These are phyloP conservation scores for Podospora appendiculata DNA, from an alignment of 495 filamentous ascomycete species.

Conservation along the genomic window DNA sequence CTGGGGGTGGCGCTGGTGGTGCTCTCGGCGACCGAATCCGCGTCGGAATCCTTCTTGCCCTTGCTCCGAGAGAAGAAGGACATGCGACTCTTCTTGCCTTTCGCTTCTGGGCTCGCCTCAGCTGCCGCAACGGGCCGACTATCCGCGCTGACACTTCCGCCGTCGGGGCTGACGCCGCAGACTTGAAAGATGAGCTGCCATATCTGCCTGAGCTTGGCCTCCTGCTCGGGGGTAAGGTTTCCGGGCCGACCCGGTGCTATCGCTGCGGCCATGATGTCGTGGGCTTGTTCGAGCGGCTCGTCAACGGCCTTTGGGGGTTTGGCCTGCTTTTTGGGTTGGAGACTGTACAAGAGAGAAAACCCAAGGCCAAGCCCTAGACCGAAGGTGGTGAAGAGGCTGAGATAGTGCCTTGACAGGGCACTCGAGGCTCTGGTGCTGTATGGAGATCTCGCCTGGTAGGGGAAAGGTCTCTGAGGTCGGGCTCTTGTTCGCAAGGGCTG, in stretches of 20 bases:
- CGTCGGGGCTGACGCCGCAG: constrained; percentile 55
- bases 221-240: constrained; percentile 81
- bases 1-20: not conserved
- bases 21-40: constrained; percentile 14
- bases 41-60: constrained; percentile 49
- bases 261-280: constrained; percentile 31
- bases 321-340: not conserved
- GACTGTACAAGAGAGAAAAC: not conserved
- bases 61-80: constrained; percentile 53
- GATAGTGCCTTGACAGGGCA: constrained; percentile 1
- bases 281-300: not conserved
- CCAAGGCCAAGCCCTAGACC: constrained; percentile 11
- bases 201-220: constrained; percentile 79
- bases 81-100: constrained; percentile 65
- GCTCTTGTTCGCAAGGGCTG: not conserved
- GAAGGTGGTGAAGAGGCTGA: constrained; percentile 9
- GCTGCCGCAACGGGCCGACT: constrained; percentile 2
- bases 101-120: constrained; percentile 13
- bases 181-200: constrained; percentile 74
- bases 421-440: not conserved
- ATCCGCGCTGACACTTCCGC: constrained; percentile 14
- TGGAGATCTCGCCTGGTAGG: not conserved
- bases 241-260: constrained; percentile 69
- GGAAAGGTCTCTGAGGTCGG: not conserved
- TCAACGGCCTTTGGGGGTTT: not conserved